A percentile compares a stretch with the other conserved stretches of the same genome.
Evolutionary conservation across 176 grass and related monocot genomes (phyloP).

Genomic region (Juncus inflexus): DNA sequence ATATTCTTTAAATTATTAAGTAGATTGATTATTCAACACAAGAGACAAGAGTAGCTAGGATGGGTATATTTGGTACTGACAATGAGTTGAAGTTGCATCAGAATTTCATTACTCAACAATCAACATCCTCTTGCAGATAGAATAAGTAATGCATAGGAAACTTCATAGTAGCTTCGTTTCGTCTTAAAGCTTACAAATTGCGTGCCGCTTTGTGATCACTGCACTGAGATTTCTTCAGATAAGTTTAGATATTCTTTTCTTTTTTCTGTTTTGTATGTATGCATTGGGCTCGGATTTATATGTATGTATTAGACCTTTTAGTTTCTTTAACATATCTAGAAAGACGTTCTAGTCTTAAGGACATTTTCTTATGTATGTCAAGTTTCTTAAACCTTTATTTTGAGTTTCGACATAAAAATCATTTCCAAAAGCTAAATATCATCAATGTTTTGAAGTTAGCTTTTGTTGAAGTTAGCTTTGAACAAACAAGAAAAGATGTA

Average conservation of each 20-base stretch:
- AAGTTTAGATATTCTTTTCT: background rate
- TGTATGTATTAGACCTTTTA: constrained; percentile 7
- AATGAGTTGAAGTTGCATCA: constrained; percentile 10
- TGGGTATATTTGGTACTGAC: background rate
- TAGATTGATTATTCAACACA: too few species aligned
- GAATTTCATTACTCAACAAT: constrained; percentile 12
- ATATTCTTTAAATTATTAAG: background rate
- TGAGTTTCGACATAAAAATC: too few species aligned
- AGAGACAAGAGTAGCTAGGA: too few species aligned
- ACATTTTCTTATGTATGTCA: too few species aligned
- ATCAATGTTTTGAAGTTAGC: too few species aligned
- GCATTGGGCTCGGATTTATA: background rate
- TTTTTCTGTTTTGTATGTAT: too few species aligned
- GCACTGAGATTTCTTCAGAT: constrained; percentile 9
- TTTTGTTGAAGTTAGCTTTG: too few species aligned
- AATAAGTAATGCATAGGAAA: constrained; percentile 14
- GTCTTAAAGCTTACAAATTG: constrained; percentile 1
- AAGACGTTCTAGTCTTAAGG: too few species aligned
- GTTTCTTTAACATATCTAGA: background rate
- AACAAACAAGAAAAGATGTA: too few species aligned
- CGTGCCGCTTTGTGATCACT: background rate
- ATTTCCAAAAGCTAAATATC: too few species aligned
- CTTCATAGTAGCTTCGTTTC: constrained; percentile 22
- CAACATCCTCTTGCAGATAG: background rate
- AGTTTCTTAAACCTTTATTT: too few species aligned